Conservation (phyloP, 2,329 filamentous ascomycete genomes). For the Penicillium digitatum region DNA sequence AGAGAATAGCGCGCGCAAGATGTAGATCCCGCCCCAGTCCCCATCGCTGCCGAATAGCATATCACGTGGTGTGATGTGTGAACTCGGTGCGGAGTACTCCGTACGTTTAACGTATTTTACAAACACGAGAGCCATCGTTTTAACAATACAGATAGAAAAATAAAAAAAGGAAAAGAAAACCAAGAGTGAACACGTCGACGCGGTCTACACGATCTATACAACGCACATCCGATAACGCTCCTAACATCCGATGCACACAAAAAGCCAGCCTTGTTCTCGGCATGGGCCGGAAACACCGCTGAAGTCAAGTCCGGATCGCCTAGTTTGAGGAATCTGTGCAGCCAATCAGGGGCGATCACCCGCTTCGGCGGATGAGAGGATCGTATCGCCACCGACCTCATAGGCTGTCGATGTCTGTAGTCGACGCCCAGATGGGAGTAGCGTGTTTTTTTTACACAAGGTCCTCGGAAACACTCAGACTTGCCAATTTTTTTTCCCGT, state of each 20-base stretch:
- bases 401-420: slow-evolving; percentile 16
- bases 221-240: neutral
- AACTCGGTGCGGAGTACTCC: neutral
- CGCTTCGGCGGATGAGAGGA: slow-evolving; percentile 18
- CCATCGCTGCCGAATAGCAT: slow-evolving; percentile 12
- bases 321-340: slow-evolving; percentile 25
- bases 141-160: neutral
- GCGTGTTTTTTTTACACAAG: slow-evolving; percentile 7
- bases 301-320: slow-evolving; percentile 26
- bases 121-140: neutral
- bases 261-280: slow-evolving; percentile 9
- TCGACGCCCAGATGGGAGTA: slow-evolving; percentile 9
- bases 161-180: neutral
- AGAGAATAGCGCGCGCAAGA: slow-evolving; percentile 7
- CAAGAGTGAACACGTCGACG: neutral
- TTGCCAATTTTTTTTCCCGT: neutral
- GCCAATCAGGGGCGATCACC: slow-evolving; percentile 23
- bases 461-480: slow-evolving; percentile 14
- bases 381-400: slow-evolving; percentile 31
- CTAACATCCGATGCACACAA: slow-evolving; percentile 1
- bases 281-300: slow-evolving; percentile 22
- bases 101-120: neutral
- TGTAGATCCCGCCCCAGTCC: slow-evolving; percentile 10
- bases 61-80: slow-evolving; percentile 4
- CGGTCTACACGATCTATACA: neutral